phyloP scores from a whole-genome alignment of 139 green algal genomes.

The Coelastrella sp. region DNA sequence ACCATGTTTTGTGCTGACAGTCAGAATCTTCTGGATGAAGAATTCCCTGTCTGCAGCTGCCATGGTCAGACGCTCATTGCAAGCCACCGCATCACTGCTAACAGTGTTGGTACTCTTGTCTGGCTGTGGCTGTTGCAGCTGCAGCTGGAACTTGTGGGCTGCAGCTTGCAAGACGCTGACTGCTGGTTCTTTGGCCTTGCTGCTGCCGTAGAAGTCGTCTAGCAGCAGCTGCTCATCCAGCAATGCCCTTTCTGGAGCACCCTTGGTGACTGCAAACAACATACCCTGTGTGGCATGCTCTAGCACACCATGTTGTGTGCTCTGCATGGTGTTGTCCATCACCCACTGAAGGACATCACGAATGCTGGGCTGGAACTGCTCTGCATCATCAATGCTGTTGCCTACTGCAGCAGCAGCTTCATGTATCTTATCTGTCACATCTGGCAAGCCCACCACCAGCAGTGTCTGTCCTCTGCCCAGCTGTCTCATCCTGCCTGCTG shows the following conservation, averaged over 20 bases:
- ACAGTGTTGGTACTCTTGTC: background rate
- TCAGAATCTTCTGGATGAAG: conserved; percentile 5
- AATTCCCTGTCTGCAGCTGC: background rate
- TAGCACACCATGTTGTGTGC: conserved; percentile 45
- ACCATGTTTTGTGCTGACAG: background rate
- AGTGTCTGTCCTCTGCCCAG: conserved; percentile 61
- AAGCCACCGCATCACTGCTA: background rate
- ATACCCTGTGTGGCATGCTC: conserved; percentile 58
- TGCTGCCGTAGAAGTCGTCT: conserved; percentile 36
- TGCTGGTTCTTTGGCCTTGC: background rate
- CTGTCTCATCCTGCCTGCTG: conserved; percentile 52
- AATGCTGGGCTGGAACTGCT: background rate
- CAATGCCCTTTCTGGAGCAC: conserved; percentile 43
- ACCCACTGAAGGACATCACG: conserved; percentile 63
- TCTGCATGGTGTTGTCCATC: conserved; percentile 63
- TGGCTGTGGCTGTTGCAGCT: background rate
- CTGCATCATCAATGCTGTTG: conserved; percentile 7
- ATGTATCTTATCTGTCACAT: conserved; percentile 52
- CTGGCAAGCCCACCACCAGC: conserved; percentile 38
- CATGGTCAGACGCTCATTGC: background rate
- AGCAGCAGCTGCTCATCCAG: conserved; percentile 59
- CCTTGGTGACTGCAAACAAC: conserved; percentile 53
- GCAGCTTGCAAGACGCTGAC: background rate
- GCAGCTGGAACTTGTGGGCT: background rate
- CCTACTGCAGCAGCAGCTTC: conserved; percentile 10